Conservation (phyloP, 2,329 filamentous ascomycete genomes). For the Rasamsonia emersonii region DNA sequence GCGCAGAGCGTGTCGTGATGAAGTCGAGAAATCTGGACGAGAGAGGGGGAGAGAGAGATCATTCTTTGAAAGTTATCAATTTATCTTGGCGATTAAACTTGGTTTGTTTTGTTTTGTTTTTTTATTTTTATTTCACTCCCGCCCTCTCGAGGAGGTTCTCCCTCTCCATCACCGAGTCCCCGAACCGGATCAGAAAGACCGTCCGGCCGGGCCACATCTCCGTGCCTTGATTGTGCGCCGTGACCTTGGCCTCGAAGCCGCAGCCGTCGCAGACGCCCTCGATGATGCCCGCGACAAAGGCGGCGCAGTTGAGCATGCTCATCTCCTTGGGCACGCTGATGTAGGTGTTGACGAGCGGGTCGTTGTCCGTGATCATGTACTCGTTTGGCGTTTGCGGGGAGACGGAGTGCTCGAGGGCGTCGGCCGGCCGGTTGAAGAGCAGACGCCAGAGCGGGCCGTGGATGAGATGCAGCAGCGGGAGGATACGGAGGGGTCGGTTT, state of each 20-base stretch:
- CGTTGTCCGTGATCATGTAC: slow-evolving; percentile 99
- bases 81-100: too few relatives aligned
- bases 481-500: slow-evolving; percentile 74
- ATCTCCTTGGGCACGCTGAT: slow-evolving; percentile 91
- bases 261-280: slow-evolving; percentile 94
- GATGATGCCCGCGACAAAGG: slow-evolving; percentile 88
- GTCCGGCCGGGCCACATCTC: slow-evolving; percentile 96
- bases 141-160: slow-evolving; percentile 69
- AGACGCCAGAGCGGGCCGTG: slow-evolving; percentile 87
- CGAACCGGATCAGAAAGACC: slow-evolving; percentile 90
- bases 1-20: too few relatives aligned
- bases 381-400: slow-evolving; percentile 78
- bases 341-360: slow-evolving; percentile 90
- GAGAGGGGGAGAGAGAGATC: too few relatives aligned
- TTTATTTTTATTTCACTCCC: slow-evolving; percentile 35
- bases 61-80: too few relatives aligned
- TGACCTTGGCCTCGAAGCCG: slow-evolving; percentile 80
- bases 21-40: too few relatives aligned
- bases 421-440: slow-evolving; percentile 82
- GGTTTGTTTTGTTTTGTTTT: too few relatives aligned
- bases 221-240: slow-evolving; percentile 65
- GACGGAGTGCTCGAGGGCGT: slow-evolving; percentile 82
- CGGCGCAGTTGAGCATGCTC: slow-evolving; percentile 92
- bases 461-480: slow-evolving; percentile 89
- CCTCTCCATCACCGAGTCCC: slow-evolving; percentile 80